phyloP scores from a whole-genome alignment of 805 yeast genomes.

The Ogataea paradorogensis region DNA sequence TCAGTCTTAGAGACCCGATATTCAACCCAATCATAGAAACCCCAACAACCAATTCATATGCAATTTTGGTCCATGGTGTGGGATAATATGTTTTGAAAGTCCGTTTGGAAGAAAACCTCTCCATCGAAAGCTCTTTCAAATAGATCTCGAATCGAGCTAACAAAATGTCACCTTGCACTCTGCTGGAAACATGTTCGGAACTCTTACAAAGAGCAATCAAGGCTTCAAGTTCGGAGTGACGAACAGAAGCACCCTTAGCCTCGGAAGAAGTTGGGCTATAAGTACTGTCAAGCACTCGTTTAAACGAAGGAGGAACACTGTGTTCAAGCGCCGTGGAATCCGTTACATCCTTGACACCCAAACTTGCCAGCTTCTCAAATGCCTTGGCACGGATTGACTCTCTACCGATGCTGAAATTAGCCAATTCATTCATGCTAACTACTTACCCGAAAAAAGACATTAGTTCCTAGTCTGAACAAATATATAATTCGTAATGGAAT shows the following conservation, averaged over 20 bases:
- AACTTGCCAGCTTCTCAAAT: slow-evolving; percentile 34
- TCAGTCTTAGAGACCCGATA: slow-evolving; percentile 16
- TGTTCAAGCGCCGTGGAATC: slow-evolving; percentile 18
- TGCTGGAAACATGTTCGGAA: slow-evolving; percentile 34
- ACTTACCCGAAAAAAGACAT: slow-evolving; percentile 9
- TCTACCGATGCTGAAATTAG: slow-evolving; percentile 32
- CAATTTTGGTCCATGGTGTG: slow-evolving; percentile 42
- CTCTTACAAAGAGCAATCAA: slow-evolving; percentile 54
- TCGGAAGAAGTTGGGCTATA: slow-evolving; percentile 6
- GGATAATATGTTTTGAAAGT: slow-evolving; percentile 28
- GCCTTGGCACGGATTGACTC: slow-evolving; percentile 37
- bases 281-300: slow-evolving; percentile 21
- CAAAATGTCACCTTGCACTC: slow-evolving; percentile 41
- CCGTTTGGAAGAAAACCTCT: slow-evolving; percentile 35
- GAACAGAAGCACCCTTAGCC: slow-evolving; percentile 11
- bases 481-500: not conserved
- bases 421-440: no score
- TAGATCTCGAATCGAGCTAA: slow-evolving; percentile 45
- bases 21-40: slow-evolving; percentile 28
- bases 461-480: not conserved
- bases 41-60: slow-evolving; percentile 35
- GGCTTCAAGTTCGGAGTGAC: slow-evolving; percentile 44
- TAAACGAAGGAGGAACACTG: slow-evolving; percentile 25
- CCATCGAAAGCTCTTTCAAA: slow-evolving; percentile 43
- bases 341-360: slow-evolving; percentile 28